Conservation (phyloP, 257 asterid genomes). For the Forsythia suspensa region DNA sequence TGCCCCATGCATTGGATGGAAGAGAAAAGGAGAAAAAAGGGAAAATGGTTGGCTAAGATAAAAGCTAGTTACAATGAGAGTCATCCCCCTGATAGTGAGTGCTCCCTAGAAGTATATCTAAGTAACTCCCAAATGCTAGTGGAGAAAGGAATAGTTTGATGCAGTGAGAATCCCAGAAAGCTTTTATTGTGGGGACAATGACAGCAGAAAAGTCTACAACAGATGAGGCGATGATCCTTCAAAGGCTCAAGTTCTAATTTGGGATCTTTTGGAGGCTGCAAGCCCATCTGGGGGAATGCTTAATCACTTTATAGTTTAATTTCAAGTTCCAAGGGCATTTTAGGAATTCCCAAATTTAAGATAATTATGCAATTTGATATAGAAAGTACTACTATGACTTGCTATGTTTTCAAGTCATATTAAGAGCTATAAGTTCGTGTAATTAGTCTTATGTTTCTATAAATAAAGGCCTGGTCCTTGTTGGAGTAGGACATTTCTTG, state of each 20-base stretch:
- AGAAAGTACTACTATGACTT: not conserved
- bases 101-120: not conserved
- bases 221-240: not conserved
- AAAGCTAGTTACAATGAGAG: not conserved
- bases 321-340: not conserved
- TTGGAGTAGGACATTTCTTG: not conserved
- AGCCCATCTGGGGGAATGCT: not conserved
- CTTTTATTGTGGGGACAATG: not conserved
- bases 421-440: not conserved
- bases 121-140: not conserved
- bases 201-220: not conserved
- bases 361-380: not conserved
- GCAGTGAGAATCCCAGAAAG: not conserved
- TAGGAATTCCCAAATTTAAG: not conserved
- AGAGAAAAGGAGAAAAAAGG: not conserved
- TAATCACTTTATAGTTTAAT: not conserved
- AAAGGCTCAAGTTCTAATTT: not conserved
- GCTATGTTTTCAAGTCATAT: not conserved
- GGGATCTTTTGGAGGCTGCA: not conserved
- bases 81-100: not conserved
- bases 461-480: not conserved
- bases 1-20: not conserved
- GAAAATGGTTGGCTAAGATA: not conserved
- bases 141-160: not conserved
- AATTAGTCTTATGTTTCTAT: not conserved